Conservation (phyloP, 2,329 filamentous ascomycete species). For the Penicillium digitatum region DNA sequence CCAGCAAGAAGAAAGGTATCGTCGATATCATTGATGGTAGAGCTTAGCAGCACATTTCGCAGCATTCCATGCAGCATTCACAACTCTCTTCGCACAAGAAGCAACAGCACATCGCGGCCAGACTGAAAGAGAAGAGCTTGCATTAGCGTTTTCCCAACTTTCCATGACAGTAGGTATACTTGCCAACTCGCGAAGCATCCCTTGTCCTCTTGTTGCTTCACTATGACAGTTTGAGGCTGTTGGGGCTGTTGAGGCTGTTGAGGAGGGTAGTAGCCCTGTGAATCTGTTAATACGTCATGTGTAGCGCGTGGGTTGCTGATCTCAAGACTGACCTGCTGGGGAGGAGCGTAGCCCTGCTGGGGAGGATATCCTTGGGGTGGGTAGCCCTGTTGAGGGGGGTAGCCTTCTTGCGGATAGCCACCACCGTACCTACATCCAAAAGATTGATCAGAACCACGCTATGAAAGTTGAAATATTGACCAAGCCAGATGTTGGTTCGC, state of each 20-base stretch:
- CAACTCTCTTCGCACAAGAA: constrained; percentile 62
- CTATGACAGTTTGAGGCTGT: no score
- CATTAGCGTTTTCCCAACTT: constrained; percentile 9
- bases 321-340: neutral
- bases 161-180: constrained; percentile 14
- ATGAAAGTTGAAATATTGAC: neutral
- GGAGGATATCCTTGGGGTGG: neutral
- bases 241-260: no score
- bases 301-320: neutral
- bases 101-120: constrained; percentile 59
- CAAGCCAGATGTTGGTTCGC: neutral
- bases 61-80: constrained; percentile 59
- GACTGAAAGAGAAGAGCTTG: constrained; percentile 30
- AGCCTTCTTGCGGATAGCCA: neutral
- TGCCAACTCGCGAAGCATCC: constrained; percentile 52
- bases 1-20: constrained; percentile 23
- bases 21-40: constrained; percentile 21
- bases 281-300: neutral
- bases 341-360: constrained; percentile 32
- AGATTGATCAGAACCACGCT: neutral
- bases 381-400: neutral
- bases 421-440: constrained; percentile 20
- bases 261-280: neutral
- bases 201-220: constrained; percentile 2
- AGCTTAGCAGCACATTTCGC: constrained; percentile 38